Evolutionary conservation across 1,284 basidiomycete species (phyloP).

Genomic region (Puccinia brachypodii): DNA sequence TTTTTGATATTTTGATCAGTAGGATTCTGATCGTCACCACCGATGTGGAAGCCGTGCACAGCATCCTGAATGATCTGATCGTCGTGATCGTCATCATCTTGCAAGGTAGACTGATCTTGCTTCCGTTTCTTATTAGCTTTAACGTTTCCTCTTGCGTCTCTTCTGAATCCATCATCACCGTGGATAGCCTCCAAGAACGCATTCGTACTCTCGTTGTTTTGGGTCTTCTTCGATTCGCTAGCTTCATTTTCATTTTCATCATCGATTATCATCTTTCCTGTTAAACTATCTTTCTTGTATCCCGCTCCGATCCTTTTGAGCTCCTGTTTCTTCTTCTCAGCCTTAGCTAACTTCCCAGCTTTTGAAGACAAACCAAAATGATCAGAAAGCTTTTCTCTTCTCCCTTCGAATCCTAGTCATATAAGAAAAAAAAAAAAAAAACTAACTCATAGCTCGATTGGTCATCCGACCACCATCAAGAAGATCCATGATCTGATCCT

Average conservation of each 20-base stretch:
- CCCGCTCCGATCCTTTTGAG: slow-evolving; percentile 65
- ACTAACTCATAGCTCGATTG: slow-evolving; percentile 72
- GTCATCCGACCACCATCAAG: slow-evolving; percentile 71
- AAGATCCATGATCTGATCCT: slow-evolving; percentile 94
- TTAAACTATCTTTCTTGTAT: slow-evolving; percentile 82
- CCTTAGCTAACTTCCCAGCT: slow-evolving; percentile 49
- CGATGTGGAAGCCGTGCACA: slow-evolving; percentile 64
- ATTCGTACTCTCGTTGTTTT: slow-evolving; percentile 68
- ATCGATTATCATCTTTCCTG: slow-evolving; percentile 85
- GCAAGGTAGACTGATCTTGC: slow-evolving; percentile 69
- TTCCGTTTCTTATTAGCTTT: slow-evolving; percentile 93
- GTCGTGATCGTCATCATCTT: slow-evolving; percentile 59
- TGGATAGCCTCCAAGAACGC: slow-evolving; percentile 81
- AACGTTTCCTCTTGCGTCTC: slow-evolving; percentile 77
- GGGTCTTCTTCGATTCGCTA: slow-evolving; percentile 51
- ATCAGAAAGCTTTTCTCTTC: no score
- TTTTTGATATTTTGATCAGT: slow-evolving; percentile 59
- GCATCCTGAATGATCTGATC: slow-evolving; percentile 51
- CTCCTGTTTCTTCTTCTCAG: slow-evolving; percentile 62
- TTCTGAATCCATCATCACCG: slow-evolving; percentile 82
- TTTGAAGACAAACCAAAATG: not conserved
- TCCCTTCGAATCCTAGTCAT: no score
- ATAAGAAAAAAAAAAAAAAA: slow-evolving; percentile 19
- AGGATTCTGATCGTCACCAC: slow-evolving; percentile 26
- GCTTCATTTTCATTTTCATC: slow-evolving; percentile 45